Percentiles rank a stretch among this genome's conserved stretches.
Conservation (phyloP, 2,329 filamentous ascomycete genomes). For the Cephalotrichum gorgonifer region DNA sequence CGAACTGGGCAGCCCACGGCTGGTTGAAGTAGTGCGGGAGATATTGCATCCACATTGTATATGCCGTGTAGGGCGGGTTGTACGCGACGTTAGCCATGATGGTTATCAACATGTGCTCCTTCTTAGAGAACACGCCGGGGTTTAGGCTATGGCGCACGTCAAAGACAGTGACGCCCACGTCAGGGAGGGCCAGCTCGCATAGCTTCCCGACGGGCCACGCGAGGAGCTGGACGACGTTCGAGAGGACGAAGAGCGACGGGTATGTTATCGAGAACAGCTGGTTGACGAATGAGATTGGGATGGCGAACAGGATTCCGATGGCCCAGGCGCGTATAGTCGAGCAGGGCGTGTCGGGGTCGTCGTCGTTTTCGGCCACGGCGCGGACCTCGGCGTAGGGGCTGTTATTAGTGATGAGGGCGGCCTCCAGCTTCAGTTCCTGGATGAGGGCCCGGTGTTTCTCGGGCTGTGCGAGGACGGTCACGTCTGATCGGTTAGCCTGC, state of each 20-base stretch:
- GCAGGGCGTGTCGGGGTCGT: constrained; percentile 34
- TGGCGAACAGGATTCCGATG: constrained; percentile 36
- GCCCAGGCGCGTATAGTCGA: constrained; percentile 42
- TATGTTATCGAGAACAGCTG: constrained; percentile 45
- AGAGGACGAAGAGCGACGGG: constrained; percentile 36
- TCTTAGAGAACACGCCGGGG: constrained; percentile 41
- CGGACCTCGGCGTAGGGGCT: constrained; percentile 46
- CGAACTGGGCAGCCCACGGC: constrained; percentile 32
- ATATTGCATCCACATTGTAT: constrained; percentile 38
- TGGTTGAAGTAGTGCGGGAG: constrained; percentile 41
- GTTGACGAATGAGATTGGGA: constrained; percentile 36
- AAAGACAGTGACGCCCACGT: constrained; percentile 29
- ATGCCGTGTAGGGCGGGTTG: constrained; percentile 35
- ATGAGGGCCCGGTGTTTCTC: constrained; percentile 30
- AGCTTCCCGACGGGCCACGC: constrained; percentile 37
- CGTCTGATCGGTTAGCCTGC: constrained; percentile 36
- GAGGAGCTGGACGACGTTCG: constrained; percentile 44
- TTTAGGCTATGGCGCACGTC: constrained; percentile 42
- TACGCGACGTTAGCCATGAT: constrained; percentile 44
- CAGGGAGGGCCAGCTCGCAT: constrained; percentile 33
- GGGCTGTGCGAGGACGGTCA: constrained; percentile 30
- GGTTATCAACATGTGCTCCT: constrained; percentile 46
- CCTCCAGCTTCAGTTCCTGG: constrained; percentile 41
- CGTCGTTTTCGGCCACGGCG: constrained; percentile 42
- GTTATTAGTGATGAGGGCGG: constrained; percentile 39